phyloP scores from a whole-genome alignment of 768 basidiomycete species.

The Tylopilus vinaceipallidus region DNA sequence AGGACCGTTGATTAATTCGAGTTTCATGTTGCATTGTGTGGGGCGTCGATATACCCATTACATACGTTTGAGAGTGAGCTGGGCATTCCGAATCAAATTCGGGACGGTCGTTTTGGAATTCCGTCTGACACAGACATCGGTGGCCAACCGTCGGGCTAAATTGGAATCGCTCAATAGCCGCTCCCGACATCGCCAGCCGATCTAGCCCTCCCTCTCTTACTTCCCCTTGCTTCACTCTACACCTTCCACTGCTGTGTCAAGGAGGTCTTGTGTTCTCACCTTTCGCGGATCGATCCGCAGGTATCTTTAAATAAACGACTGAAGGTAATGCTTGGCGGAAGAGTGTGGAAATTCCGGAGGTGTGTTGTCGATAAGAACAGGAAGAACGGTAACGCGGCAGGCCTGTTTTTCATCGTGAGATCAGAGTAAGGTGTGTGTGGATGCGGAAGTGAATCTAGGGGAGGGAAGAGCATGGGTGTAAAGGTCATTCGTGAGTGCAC shows the following conservation, averaged over 20 bases:
- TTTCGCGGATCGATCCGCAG: conserved; percentile 50
- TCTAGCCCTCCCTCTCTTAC: conserved; percentile 51
- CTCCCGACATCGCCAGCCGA: conserved; percentile 32
- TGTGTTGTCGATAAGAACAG: conserved; percentile 35
- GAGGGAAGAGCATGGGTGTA: conserved; percentile 62
- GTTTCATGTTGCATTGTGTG: no score
- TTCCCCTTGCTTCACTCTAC: conserved; percentile 72
- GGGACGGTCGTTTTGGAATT: no score
- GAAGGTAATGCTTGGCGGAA: conserved; percentile 20
- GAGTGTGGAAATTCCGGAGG: conserved; percentile 50
- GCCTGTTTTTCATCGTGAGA: conserved; percentile 1
- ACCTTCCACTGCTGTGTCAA: conserved; percentile 78
- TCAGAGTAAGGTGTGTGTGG: conserved; percentile 13
- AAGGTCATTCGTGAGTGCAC: conserved; percentile 29
- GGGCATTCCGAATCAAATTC: no score
- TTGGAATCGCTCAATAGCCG: conserved; percentile 7
- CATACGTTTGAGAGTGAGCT: no score
- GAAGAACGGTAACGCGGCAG: conserved; percentile 21
- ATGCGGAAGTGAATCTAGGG: conserved; percentile 26
- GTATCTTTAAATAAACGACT: conserved; percentile 24
- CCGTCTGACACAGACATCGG: not conserved
- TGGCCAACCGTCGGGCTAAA: not conserved
- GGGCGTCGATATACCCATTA: no score
- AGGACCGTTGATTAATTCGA: no score
- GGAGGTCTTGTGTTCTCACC: conserved; percentile 64